These are phyloP conservation scores for Fusarium miscanthi DNA, from an alignment of 2,329 filamentous ascomycete species.

Conservation along the genomic window DNA sequence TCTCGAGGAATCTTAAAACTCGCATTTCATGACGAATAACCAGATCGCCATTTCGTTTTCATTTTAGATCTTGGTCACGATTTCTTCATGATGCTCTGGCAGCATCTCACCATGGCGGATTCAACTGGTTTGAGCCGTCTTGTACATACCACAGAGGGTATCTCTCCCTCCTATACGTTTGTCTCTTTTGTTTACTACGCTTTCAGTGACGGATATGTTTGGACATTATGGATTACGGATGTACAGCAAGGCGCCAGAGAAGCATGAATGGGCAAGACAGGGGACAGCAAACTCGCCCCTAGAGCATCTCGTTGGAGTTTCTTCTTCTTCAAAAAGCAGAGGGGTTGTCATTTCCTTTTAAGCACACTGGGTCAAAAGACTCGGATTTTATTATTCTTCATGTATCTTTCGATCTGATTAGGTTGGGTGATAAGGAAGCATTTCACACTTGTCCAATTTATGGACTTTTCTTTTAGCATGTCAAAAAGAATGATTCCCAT, in stretches of 20 bases:
- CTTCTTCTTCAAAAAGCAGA: conserved; percentile 16
- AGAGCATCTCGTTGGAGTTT: conserved; percentile 37
- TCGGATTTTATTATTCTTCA: neutral
- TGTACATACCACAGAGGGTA: conserved; percentile 19
- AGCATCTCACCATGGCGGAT: conserved; percentile 17
- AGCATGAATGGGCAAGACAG: conserved; percentile 28
- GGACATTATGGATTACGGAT: conserved; percentile 35
- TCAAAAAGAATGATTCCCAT: conserved; percentile 28
- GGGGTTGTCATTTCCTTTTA: conserved; percentile 3
- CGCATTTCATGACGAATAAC: neutral
- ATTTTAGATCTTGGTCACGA: conserved; percentile 4
- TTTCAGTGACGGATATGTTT: conserved; percentile 30
- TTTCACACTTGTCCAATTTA: conserved; percentile 27
- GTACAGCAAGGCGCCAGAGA: conserved; percentile 40
- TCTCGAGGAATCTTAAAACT: conserved; percentile 54
- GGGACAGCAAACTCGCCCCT: conserved; percentile 11
- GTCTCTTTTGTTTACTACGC: conserved; percentile 35
- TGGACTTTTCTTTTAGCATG: conserved; percentile 7
- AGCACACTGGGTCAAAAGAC: neutral
- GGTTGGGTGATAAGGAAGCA: conserved; percentile 7
- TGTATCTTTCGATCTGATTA: neutral
- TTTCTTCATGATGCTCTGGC: conserved; percentile 26
- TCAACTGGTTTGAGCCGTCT: conserved; percentile 34
- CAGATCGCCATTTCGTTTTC: neutral
- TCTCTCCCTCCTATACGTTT: conserved; percentile 9